phyloP scores from a whole-genome alignment of 176 grass and related monocot species.

The Pharus latifolius region DNA sequence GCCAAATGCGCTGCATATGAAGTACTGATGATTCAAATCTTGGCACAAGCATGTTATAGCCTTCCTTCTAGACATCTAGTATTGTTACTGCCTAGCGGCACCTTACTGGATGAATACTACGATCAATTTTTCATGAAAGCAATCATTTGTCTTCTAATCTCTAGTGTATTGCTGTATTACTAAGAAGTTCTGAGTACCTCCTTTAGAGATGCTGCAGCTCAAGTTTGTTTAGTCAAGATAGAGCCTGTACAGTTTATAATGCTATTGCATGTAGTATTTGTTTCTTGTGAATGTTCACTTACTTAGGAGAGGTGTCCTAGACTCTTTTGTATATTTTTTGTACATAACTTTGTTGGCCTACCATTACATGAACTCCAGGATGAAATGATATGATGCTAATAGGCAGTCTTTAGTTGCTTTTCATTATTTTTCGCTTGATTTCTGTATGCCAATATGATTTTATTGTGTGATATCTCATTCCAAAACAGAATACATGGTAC shows the following conservation, averaged over 20 bases:
- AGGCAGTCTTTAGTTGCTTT: neutral
- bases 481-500: slow-evolving; percentile 78
- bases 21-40: neutral
- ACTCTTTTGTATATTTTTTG: neutral
- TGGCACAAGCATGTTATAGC: neutral
- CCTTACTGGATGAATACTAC: neutral
- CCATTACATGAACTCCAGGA: slow-evolving; percentile 9
- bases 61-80: neutral
- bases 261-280: neutral
- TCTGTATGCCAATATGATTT: slow-evolving; percentile 8
- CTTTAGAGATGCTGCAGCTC: neutral
- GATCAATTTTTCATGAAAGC: neutral
- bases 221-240: neutral
- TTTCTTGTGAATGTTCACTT: neutral
- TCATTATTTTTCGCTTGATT: neutral
- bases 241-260: neutral
- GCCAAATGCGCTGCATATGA: neutral
- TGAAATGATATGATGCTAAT: neutral
- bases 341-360: neutral
- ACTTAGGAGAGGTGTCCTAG: neutral
- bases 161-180: neutral
- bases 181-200: neutral
- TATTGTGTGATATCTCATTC: slow-evolving; percentile 19
- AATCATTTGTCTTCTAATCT: neutral
- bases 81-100: neutral